Percentiles rank a stretch among this genome's conserved stretches.
Evolutionary conservation across 2,329 filamentous ascomycete genomes (phyloP).

Genomic region (Pseudophaeomoniella oleicola): DNA sequence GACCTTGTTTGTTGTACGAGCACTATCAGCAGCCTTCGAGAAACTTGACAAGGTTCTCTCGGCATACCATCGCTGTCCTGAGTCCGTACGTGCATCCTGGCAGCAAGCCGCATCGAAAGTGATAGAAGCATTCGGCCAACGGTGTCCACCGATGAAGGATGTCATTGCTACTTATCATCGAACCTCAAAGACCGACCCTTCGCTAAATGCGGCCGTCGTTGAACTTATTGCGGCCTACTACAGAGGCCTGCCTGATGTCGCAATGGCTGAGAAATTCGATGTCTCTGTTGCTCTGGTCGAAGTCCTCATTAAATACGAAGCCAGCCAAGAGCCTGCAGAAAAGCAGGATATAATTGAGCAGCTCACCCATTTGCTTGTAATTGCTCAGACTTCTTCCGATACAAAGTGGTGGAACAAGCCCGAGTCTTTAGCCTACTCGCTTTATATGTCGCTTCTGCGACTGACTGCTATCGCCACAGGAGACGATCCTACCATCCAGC

Average conservation of each 20-base stretch:
- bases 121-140: slow-evolving; percentile 58
- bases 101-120: slow-evolving; percentile 52
- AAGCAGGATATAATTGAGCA: slow-evolving; percentile 52
- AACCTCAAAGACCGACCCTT: slow-evolving; percentile 50
- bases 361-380: slow-evolving; percentile 64
- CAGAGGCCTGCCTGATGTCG: slow-evolving; percentile 62
- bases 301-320: slow-evolving; percentile 48
- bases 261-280: slow-evolving; percentile 75
- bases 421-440: slow-evolving; percentile 22
- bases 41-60: slow-evolving; percentile 56
- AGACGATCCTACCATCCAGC: slow-evolving; percentile 1
- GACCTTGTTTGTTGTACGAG: slow-evolving; percentile 67
- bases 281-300: slow-evolving; percentile 63
- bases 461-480: slow-evolving; percentile 7
- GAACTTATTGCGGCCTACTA: slow-evolving; percentile 75
- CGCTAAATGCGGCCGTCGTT: slow-evolving; percentile 67
- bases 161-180: slow-evolving; percentile 60
- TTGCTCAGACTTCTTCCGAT: slow-evolving; percentile 64
- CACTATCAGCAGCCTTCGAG: slow-evolving; percentile 63
- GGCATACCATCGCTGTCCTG: slow-evolving; percentile 40
- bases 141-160: slow-evolving; percentile 71
- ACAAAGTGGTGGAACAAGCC: slow-evolving; percentile 84
- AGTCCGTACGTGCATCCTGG: slow-evolving; percentile 43
- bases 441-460: slow-evolving; percentile 25
- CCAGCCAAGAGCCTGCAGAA: slow-evolving; percentile 30